Percentiles rank a stretch among this genome's conserved stretches.
These are phyloP conservation scores for Thraustotheca clavata DNA, from an alignment of 352 stramenopile genomes.

Conservation along the genomic window DNA sequence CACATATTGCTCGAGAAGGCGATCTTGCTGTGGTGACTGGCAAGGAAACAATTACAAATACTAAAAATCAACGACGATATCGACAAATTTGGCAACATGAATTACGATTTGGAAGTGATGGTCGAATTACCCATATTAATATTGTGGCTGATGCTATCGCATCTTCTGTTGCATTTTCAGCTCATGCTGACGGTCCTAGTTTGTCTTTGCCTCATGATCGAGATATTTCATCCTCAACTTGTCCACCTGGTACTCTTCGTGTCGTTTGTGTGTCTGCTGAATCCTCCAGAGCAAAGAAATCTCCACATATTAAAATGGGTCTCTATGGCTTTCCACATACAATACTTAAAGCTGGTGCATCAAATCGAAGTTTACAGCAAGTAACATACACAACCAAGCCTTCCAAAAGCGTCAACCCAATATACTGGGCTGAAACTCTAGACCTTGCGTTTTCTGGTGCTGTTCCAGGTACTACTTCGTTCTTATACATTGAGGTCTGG, in stretches of 20 bases:
- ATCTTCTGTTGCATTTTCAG: slow-evolving; percentile 62
- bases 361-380: slow-evolving; percentile 24
- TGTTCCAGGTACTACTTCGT: slow-evolving; percentile 63
- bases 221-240: slow-evolving; percentile 45
- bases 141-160: slow-evolving; percentile 78
- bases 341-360: slow-evolving; percentile 34
- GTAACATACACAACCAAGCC: slow-evolving; percentile 50
- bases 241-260: slow-evolving; percentile 67
- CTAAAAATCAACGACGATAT: slow-evolving; percentile 56
- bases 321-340: slow-evolving; percentile 67
- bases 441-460: slow-evolving; percentile 65
- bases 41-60: slow-evolving; percentile 66
- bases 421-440: slow-evolving; percentile 74
- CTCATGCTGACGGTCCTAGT: slow-evolving; percentile 43
- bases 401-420: slow-evolving; percentile 44
- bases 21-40: slow-evolving; percentile 72
- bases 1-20: slow-evolving; percentile 54
- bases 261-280: slow-evolving; percentile 71
- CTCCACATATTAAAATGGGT: slow-evolving; percentile 51
- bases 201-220: slow-evolving; percentile 57
- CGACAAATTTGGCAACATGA: slow-evolving; percentile 79
- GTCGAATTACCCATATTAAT: slow-evolving; percentile 75
- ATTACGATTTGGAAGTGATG: slow-evolving; percentile 67
- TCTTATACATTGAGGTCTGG: slow-evolving; percentile 71
- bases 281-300: slow-evolving; percentile 41